Percentiles rank a stretch among this genome's conserved stretches.
phyloP scores from a whole-genome alignment of 176 grass and related monocot genomes.

The Cenchrus fungigraminus region DNA sequence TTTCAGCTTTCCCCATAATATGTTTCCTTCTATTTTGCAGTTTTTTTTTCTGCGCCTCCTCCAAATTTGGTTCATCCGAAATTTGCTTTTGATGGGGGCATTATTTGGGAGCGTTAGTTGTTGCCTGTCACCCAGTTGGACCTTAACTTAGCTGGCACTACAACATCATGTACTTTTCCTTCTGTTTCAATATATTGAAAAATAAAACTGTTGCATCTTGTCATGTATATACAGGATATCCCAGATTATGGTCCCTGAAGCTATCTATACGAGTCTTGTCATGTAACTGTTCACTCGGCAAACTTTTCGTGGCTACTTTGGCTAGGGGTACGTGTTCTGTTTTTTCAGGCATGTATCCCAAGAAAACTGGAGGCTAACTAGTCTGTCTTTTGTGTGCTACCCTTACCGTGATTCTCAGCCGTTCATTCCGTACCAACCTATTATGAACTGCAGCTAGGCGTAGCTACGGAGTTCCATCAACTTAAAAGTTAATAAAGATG shows the following conservation, averaged over 20 bases:
- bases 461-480: too few species aligned
- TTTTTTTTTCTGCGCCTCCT: not conserved
- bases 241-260: not conserved
- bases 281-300: slow-evolving; percentile 11
- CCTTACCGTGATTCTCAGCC: not conserved
- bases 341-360: not conserved
- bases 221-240: not conserved
- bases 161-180: not conserved
- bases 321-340: not conserved
- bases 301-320: not conserved
- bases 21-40: not conserved
- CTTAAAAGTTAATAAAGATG: slow-evolving; percentile 6
- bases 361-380: not conserved
- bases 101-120: not conserved
- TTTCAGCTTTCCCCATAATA: not conserved
- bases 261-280: not conserved
- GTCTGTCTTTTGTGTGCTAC: not conserved
- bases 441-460: too few species aligned
- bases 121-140: not conserved
- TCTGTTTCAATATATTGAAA: not conserved
- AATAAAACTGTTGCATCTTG: slow-evolving; percentile 1
- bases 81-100: not conserved
- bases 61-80: not conserved
- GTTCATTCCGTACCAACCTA: not conserved
- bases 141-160: not conserved